Base-by-base conservation (phyloP, 2,329 filamentous ascomycete species). In the Arthroderma sp. region DNA sequence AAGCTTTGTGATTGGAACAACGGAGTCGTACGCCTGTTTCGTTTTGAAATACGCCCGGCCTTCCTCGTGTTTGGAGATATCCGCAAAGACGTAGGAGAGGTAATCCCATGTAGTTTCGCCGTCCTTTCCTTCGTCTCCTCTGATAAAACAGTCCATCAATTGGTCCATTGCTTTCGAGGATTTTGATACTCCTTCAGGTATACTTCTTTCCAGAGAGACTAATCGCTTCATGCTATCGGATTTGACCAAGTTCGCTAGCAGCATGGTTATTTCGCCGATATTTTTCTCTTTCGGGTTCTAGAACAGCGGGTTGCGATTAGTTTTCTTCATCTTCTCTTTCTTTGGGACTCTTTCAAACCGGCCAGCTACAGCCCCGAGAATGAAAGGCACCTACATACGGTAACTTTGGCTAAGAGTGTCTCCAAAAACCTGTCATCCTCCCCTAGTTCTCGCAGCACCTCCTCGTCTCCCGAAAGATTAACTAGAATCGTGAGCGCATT, bases 91-190 rank as follows among this genome's bases (percentile, higher is more conserved):
- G 59, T 96, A 98, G 36, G 87, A 80, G 27, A 98, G 75, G 64
- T 96, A 95, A 67, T 98, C 87, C 62, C 80, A 96, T 64, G 89
- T 47, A 32, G 43, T 44, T 6, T 52, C 49, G 6, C 42, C 39
- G 31, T 39, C 76, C 48, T 87, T 87, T 4, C 10, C 28, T 49
- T 83, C 80, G 22, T 85, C 80, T 15, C 89, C 89, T 67, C 91
- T 93, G 59, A 96, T 91, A 60, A 98, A 98, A 55, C 93, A 81
- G 62, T 96, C 91, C 61, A 98, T 78, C 29, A 98, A 70, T 64
- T 96, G 91, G 61, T 95, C 87, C 55, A 96, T 77, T 4, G 85
- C 80, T 47, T 77, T 72, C 32, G 80, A 74, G 36, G 85, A 84
- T 1, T 78, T 82, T 4, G 77, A 79, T 5, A 94, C 74, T n/a